Percentiles rank a stretch among this genome's conserved stretches.
phyloP scores from a whole-genome alignment of 345 rosid species.

The Geranium rotundifolium region DNA sequence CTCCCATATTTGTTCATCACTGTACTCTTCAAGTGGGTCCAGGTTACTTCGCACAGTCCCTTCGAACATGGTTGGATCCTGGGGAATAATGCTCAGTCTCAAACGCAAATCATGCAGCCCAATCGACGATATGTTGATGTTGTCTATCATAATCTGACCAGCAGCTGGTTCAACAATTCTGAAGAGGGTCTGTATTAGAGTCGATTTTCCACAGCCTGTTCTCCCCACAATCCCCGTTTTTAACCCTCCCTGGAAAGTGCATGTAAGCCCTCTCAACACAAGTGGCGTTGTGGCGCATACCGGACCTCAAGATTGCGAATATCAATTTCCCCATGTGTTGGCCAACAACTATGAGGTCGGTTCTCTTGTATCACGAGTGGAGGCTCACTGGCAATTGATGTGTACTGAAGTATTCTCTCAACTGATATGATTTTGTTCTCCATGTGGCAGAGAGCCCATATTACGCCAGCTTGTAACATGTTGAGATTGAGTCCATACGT shows the following conservation, averaged over 20 bases:
- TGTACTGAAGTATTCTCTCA: conserved; percentile 33
- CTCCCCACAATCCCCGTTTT: conserved; percentile 55
- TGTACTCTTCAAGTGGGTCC: conserved; percentile 51
- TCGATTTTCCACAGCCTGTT: too few relatives aligned
- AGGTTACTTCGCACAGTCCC: conserved; percentile 46
- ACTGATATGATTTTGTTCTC: conserved; percentile 17
- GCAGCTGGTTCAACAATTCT: conserved; percentile 50
- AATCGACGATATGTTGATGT: conserved; percentile 32
- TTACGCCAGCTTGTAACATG: conserved; percentile 10
- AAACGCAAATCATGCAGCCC: conserved; percentile 58
- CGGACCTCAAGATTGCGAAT: conserved; percentile 43
- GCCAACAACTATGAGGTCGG: conserved; percentile 44
- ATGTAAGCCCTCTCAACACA: conserved; percentile 35
- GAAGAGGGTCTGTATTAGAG: conserved; percentile 49
- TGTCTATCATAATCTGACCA: conserved; percentile 46
- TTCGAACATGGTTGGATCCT: conserved; percentile 69
- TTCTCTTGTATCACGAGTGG: conserved; percentile 43
- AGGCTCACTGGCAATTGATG: conserved; percentile 46
- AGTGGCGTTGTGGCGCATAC: conserved; percentile 50
- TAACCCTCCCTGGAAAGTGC: conserved; percentile 40
- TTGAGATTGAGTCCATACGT: conserved; percentile 15
- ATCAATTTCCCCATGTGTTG: conserved; percentile 41
- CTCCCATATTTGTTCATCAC: conserved; percentile 51
- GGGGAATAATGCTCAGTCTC: too few relatives aligned
- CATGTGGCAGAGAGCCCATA: conserved; percentile 13